Conservation (phyloP, 2,329 filamentous ascomycete genomes). For the Claviceps citrina region DNA sequence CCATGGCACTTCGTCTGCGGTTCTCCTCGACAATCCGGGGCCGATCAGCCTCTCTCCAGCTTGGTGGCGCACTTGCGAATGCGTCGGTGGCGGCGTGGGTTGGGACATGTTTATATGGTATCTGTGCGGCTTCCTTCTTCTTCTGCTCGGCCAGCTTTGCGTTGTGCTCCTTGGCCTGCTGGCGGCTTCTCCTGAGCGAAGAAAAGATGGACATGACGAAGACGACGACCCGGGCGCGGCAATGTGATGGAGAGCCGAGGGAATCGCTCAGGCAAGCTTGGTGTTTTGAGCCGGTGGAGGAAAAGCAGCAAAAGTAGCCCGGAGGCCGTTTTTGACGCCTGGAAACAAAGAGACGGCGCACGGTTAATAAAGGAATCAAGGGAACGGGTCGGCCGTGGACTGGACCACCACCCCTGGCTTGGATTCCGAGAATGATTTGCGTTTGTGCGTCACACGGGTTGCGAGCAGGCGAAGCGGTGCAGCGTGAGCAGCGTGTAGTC, state of each 20-base stretch:
- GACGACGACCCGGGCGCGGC: background rate
- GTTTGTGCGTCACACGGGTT: background rate
- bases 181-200: constrained; percentile 34
- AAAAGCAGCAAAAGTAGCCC: too few species aligned
- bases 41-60: constrained; percentile 32
- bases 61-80: constrained; percentile 35
- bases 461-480: constrained; percentile 1
- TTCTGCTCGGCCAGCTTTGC: constrained; percentile 32
- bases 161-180: constrained; percentile 40
- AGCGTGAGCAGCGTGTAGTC: background rate
- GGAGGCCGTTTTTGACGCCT: too few species aligned
- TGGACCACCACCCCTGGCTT: background rate
- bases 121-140: constrained; percentile 21
- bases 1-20: constrained; percentile 32
- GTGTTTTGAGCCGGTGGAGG: too few species aligned
- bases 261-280: too few species aligned
- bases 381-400: constrained; percentile 2
- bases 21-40: constrained; percentile 35
- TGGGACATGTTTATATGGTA: constrained; percentile 45
- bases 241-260: background rate
- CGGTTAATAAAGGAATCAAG: background rate
- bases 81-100: constrained; percentile 46
- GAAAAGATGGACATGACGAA: constrained; percentile 41
- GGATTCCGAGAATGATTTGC: background rate
- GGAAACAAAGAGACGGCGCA: constrained; percentile 3